Evolutionary conservation across 257 asterid species (phyloP).

Genomic region (Nicotiana otophora): DNA sequence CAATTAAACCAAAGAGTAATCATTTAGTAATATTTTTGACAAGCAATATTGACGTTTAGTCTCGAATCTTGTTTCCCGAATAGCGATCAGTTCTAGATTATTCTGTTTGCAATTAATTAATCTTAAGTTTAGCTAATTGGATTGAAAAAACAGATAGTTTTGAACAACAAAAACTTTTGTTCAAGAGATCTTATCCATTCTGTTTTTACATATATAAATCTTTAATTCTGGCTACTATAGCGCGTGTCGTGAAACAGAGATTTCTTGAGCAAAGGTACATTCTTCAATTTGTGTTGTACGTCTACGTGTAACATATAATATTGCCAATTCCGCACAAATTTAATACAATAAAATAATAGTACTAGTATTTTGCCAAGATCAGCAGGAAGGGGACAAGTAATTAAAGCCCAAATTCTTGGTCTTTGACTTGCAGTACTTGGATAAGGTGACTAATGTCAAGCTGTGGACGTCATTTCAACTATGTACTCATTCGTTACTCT

Average conservation of each 20-base stretch:
- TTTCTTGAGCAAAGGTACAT: conserved; percentile 10
- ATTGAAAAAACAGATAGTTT: not conserved
- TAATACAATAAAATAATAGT: not conserved
- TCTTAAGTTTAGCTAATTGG: conserved; percentile 13
- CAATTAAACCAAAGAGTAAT: not conserved
- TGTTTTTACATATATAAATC: not conserved
- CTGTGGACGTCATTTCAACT: not conserved
- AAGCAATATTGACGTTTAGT: not conserved
- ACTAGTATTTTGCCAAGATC: not conserved
- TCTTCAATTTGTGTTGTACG: not conserved
- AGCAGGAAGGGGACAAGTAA: conserved; percentile 26
- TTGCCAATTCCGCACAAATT: conserved; percentile 1
- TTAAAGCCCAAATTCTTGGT: conserved; percentile 27
- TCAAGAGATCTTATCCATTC: conserved; percentile 9
- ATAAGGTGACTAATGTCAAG: conserved; percentile 12
- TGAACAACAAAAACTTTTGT: not conserved
- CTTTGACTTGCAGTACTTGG: conserved; percentile 33
- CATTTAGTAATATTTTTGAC: not conserved
- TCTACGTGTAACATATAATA: conserved; percentile 7
- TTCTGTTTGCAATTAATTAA: conserved; percentile 18
- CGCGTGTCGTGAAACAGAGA: conserved; percentile 13
- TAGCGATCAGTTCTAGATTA: not conserved
- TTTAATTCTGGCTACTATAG: not conserved
- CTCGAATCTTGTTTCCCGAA: not conserved
- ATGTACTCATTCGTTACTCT: too few species aligned